These are phyloP conservation scores for Barnettozyma hawaiiensis DNA, from an alignment of 1,139 yeast species.

Conservation along the genomic window DNA sequence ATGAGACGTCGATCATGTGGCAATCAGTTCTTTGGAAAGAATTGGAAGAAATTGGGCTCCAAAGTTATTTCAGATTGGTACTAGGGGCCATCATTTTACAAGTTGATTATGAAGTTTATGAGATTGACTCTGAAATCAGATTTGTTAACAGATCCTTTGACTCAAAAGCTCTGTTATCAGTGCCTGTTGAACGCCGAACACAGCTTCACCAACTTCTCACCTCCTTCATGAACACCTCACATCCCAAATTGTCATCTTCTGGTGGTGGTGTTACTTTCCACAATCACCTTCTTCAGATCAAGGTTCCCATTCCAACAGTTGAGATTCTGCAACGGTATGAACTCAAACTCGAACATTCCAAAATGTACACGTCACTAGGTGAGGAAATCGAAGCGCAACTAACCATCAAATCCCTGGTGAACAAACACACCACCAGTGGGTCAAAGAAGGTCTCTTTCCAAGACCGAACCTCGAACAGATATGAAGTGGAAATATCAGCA, in stretches of 20 bases:
- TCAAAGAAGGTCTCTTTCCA: conserved; percentile 30
- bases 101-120: conserved; percentile 15
- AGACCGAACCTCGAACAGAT: conserved; percentile 22
- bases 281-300: conserved; percentile 32
- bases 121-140: conserved; percentile 5
- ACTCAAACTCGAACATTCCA: conserved; percentile 35
- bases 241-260: neutral
- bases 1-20: conserved; percentile 36
- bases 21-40: conserved; percentile 12
- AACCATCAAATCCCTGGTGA: conserved; percentile 38
- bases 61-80: conserved; percentile 4
- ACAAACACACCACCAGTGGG: conserved; percentile 15
- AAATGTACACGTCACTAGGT: conserved; percentile 50
- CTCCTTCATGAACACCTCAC: neutral
- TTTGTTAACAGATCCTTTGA: neutral
- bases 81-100: conserved; percentile 2
- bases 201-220: neutral
- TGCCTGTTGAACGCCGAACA: conserved; percentile 4
- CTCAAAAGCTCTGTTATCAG: neutral
- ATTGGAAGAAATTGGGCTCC: conserved; percentile 5
- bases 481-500: conserved; percentile 35
- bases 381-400: conserved; percentile 49
- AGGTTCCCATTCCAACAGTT: conserved; percentile 49
- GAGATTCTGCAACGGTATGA: conserved; percentile 47
- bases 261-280: neutral